Conservation (phyloP, 2,329 filamentous ascomycete species). For the Colletotrichum sp. region DNA sequence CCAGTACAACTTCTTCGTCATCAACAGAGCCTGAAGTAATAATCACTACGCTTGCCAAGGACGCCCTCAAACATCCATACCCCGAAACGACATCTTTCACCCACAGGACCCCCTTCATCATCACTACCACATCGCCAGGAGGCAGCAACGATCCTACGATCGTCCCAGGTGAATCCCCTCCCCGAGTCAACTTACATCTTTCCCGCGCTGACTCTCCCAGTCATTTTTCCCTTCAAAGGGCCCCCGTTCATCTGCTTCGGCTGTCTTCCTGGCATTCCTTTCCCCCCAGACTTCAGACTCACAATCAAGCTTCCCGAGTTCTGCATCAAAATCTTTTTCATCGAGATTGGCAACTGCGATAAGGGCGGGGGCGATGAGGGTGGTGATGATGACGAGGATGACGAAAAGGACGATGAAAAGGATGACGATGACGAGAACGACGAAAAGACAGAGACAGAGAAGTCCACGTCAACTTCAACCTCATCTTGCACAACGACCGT, state of each 20-base stretch:
- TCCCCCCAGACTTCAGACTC: background rate
- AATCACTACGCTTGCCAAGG: background rate
- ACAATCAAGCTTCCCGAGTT: background rate
- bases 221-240: background rate
- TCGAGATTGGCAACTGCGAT: slow-evolving; percentile 1
- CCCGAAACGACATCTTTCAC: background rate
- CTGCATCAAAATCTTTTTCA: background rate
- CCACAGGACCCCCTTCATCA: background rate
- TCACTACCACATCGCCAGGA: background rate
- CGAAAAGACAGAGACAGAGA: background rate
- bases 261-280: background rate
- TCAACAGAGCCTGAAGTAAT: background rate
- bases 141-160: background rate
- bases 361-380: background rate
- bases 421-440: background rate
- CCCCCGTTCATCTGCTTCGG: background rate
- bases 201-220: background rate
- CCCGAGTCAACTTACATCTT: rapidly evolving
- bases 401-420: background rate
- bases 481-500: background rate
- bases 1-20: background rate
- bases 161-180: background rate
- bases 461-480: background rate
- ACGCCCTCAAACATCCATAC: background rate
- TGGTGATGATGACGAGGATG: background rate